Percentiles rank a stretch among this genome's conserved stretches.
phyloP scores from a whole-genome alignment of 139 green algal genomes.

The Pseudopediastrum boryanum region DNA sequence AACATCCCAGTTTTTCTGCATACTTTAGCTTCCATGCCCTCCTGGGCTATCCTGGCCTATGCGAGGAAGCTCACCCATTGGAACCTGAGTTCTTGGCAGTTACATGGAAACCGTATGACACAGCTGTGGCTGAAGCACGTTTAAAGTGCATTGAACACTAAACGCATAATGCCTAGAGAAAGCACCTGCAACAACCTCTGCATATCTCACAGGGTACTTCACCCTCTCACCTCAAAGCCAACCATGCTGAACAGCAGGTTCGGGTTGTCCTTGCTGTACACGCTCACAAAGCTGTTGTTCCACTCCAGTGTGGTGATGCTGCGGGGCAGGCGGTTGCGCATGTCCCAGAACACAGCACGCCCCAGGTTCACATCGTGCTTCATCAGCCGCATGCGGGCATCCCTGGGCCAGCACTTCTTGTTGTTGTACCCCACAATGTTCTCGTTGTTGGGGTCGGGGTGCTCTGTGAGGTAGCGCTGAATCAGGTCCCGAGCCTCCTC shows the following conservation, averaged over 20 bases:
- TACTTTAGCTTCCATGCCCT: too few relatives aligned
- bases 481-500: conserved; percentile 96
- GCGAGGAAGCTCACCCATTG: too few relatives aligned
- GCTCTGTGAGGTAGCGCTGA: conserved; percentile 97
- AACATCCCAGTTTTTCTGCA: too few relatives aligned
- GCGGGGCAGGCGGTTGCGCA: conserved; percentile 91
- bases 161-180: too few relatives aligned
- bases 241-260: conserved; percentile 99
- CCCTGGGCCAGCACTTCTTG: conserved; percentile 96
- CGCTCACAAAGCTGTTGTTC: conserved; percentile 94
- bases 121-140: too few relatives aligned
- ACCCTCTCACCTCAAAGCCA: conserved; percentile 91
- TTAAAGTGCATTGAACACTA: too few relatives aligned
- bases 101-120: too few relatives aligned
- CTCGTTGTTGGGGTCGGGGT: conserved; percentile 99
- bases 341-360: conserved; percentile 95
- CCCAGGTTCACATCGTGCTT: conserved; percentile 99
- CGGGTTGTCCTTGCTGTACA: conserved; percentile 98
- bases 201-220: background rate
- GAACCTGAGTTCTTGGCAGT: too few relatives aligned
- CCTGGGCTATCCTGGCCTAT: too few relatives aligned
- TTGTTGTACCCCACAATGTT: conserved; percentile 99
- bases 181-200: too few relatives aligned
- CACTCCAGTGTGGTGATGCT: conserved; percentile 97
- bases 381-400: conserved; percentile 99